Evolutionary conservation across 2,329 filamentous ascomycete species (phyloP), one percentile per base, ranked within the genome.

Genomic region (Scytalidium sp.): DNA sequence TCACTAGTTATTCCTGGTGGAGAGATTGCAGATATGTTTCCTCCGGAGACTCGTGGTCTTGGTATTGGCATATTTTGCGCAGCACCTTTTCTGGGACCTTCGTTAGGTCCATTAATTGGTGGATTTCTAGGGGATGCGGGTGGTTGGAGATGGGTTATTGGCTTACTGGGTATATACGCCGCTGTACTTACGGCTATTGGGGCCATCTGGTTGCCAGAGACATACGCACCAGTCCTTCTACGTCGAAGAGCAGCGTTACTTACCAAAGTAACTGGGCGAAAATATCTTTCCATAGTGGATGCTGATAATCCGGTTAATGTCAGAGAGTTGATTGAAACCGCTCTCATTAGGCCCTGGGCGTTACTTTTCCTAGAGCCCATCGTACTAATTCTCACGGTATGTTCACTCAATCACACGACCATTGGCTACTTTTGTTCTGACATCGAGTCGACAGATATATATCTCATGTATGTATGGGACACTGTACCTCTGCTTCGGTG

Each of bases 401-500:
- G 32, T 15, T n/a, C n/a, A n/a, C n/a, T n/a, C n/a, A n/a, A 8
- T 36, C 32, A 36, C 5, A 27, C 25, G 17, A 5, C 17, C 15
- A n/a, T n/a, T 36, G 13, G 32, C 17, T 36, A 9, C 5, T 36
- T 6, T 15, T 36, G 15, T 36, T 36, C 5, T 36, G 5, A 9
- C 17, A n/a, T 36, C 11, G 25, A 13, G 25, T 27, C 25, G 17
- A 15, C 13, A 84, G 58, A 54, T 84, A 32, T 87, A 86, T 66
- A 80, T 76, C 5, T 76, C 75, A 45, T 74, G 86, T 53, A 75
- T 81, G 56, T 87, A 84, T 64, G 79, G 73, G 44, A 80, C 81
- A 59, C 80, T 81, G 66, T 81, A 81, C 59, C 75, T 74, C 45
- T 86, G 76, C 69, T 87, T 87, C 60, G 83, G 87, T 60, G 78